Base-by-base conservation (phyloP, 495 filamentous ascomycete species). In the Trichoderma gamsii region DNA sequence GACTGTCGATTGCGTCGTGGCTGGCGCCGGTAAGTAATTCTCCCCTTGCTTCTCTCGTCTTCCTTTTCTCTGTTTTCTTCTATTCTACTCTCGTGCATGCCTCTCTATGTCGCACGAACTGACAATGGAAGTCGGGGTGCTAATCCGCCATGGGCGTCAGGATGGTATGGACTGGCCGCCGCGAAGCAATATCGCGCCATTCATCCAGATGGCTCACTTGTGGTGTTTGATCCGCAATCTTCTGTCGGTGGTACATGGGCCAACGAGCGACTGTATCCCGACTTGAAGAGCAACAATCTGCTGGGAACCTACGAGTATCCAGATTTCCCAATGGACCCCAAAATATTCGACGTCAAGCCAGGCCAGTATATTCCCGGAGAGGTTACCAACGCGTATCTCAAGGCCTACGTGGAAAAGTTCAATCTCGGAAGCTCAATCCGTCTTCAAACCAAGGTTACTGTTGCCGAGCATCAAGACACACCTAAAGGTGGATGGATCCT, bases 211-310 rank as follows among this genome's bases (percentile, higher is more conserved):
- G 70, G 68, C n/a, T 73, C 73, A 9, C 69, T 83, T 35, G 75
- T 70, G 25, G 69, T 83, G 18, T 73, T 79, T 59, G 81, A 83
- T 63, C 72, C 73, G 16, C 74, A 72, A 64, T 73, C 76, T 4
- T 70, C 49, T 11, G 73, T 93, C 32, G 91, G 91, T 9, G 90
- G 91, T 38, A 84, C 87, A 51, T 94, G 91, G 91, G 81, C 85
- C 5, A 77, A 83, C 43, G 77, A 88, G 41, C 79, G 87, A 0
- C 77, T 90, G 35, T 92, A 92, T 73, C 84, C 85, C 9, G 87
- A 86, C 12, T 80, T 94, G 27, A 88, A 84, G 67, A 85, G 87
- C 69, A 84, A 84, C 75, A 84, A 83, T 51, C 72, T 83, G 66
- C 69, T 87, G 4, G 90, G 90, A 8, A 90, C 84, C 0, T 91